Evolutionary conservation across 192 early-diverging fungal genomes (phyloP).

Genomic region (Podila epicladia): DNA sequence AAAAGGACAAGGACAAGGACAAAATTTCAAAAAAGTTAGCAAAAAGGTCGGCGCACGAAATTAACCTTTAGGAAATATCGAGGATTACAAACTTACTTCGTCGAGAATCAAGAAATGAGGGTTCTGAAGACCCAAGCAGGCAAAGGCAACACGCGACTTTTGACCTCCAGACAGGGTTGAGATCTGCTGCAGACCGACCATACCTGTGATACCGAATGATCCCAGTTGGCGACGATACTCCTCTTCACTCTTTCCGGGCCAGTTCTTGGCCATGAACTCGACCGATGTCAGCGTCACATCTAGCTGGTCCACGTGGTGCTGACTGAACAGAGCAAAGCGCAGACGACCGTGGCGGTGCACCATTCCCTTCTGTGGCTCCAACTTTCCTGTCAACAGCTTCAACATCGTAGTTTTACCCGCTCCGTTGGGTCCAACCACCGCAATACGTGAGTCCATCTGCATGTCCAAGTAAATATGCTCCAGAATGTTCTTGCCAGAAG

Average conservation of each 20-base stretch:
- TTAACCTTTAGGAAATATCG: conserved; percentile 46
- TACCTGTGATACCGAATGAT: conserved; percentile 95
- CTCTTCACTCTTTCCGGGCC: conserved; percentile 92
- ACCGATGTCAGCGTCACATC: conserved; percentile 87
- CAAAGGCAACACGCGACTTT: conserved; percentile 97
- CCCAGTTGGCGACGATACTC: conserved; percentile 96
- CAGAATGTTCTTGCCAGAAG: conserved; percentile 81
- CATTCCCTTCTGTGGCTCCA: conserved; percentile 82
- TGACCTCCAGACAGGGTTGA: conserved; percentile 97
- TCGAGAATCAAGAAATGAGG: conserved; percentile 98
- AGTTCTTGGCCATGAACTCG: conserved; percentile 88
- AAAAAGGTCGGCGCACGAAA: background rate
- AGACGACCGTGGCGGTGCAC: conserved; percentile 94
- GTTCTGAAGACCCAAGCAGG: conserved; percentile 87
- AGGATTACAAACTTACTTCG: conserved; percentile 78
- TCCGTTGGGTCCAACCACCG: conserved; percentile 99
- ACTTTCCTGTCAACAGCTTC: conserved; percentile 87
- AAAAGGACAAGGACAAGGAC: conserved; percentile 48
- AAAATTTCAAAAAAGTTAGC: background rate
- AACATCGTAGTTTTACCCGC: conserved; percentile 98
- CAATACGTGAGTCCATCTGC: conserved; percentile 97
- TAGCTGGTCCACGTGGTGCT: conserved; percentile 98
- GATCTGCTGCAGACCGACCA: conserved; percentile 94
- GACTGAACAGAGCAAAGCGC: conserved; percentile 93
- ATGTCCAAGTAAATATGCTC: conserved; percentile 89